Evolutionary conservation across 495 filamentous ascomycete genomes (phyloP), one percentile per base, ranked within the genome.

Genomic region (Massariosphaeria phaeospora): DNA sequence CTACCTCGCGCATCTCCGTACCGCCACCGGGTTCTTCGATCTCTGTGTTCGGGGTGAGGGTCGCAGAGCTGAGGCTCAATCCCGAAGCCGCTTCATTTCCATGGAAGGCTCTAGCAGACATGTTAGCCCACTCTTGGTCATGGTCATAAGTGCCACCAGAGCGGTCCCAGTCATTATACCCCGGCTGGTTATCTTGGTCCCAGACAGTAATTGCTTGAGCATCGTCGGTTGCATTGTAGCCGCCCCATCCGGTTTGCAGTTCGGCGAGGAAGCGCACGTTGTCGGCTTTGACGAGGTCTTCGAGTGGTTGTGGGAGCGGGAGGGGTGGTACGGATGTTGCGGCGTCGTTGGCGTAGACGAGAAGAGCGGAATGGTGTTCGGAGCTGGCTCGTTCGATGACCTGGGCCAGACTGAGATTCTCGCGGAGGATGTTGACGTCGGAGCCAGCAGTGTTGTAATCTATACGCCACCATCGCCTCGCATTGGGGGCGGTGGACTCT

Each of bases 261-360:
- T 65, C 58, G 15, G 55, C 30, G 26, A 51, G 11, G 35, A 65
- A 65, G 4, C 9, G 15, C 0, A 47, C 2, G 27, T 63, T 59
- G 53, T 63, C 60, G 13, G 49, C 15, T 11, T 54, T 55, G 0
- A 63, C 48, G 20, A 63, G 63, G 6, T 49, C 26, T 15, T 34
- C 2, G 4, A 63, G 60, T 6, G 48, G 21, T 21, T 46, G 26
- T 6, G 54, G 21, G 7, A 59, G 42, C 8, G 54, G 48, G 11
- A 30, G 7, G 12, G 18, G 21, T 4, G 33, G 42, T 3, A 27
- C 24, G n/a, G 27, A 36, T n/a, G 47, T 29, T 4, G 63, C 60
- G 11, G 21, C 48, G 26, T 57, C 48, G 31, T 58, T 66, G 27
- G 60, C 63, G 39, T 66, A 66, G 2, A 66, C 52, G 3, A 66